These are phyloP conservation scores for Vitis hybrid DNA, from an alignment of 177 flowering plant genomes.

Conservation along the genomic window DNA sequence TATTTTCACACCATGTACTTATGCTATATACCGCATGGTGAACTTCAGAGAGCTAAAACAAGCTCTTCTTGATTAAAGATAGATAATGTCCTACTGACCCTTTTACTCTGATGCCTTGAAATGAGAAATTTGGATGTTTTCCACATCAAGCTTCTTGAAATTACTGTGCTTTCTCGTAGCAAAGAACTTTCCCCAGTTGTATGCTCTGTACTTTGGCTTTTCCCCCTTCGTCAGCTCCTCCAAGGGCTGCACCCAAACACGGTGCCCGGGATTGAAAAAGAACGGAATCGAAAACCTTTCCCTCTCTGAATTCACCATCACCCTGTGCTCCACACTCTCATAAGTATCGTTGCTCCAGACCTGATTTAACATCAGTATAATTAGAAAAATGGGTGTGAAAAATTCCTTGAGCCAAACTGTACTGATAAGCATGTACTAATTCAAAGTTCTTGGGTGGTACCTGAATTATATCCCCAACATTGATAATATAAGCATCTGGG, in stretches of 20 bases:
- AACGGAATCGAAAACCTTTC: slow-evolving; percentile 81
- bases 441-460: slow-evolving; percentile 21
- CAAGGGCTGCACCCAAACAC: slow-evolving; percentile 57
- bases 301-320: slow-evolving; percentile 57
- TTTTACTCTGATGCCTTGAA: slow-evolving; percentile 35
- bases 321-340: slow-evolving; percentile 86
- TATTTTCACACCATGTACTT: no score
- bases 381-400: neutral
- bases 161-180: slow-evolving; percentile 49
- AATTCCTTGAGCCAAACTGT: neutral
- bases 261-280: slow-evolving; percentile 62
- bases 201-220: slow-evolving; percentile 54
- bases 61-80: no score
- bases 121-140: slow-evolving; percentile 69
- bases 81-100: neutral
- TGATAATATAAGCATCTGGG: slow-evolving; percentile 56
- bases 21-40: no score
- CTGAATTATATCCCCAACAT: slow-evolving; percentile 71
- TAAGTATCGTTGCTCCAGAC: slow-evolving; percentile 89
- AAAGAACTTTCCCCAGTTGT: slow-evolving; percentile 72
- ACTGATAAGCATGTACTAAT: neutral
- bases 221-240: slow-evolving; percentile 52
- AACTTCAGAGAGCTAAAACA: no score
- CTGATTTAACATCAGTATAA: slow-evolving; percentile 22
- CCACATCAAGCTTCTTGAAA: slow-evolving; percentile 65